Evolutionary conservation across 1,284 basidiomycete species (phyloP), one percentile per base, ranked within the genome.

Genomic region (Ganoderma sinense): DNA sequence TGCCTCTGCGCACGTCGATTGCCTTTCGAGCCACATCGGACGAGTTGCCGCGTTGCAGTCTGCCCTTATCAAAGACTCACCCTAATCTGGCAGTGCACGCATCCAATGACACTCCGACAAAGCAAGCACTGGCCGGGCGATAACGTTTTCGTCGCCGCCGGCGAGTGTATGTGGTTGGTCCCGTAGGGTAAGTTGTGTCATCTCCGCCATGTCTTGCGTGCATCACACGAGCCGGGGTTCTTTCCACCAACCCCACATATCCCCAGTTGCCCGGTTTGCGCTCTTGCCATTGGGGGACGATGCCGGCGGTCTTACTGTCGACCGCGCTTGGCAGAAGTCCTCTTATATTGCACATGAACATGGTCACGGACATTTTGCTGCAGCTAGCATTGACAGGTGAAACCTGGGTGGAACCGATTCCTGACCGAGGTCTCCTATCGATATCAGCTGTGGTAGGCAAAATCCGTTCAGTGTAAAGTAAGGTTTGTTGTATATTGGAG

Each of bases 191-290:
- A 7, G 53, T 40, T 39, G 43, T 67, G 68, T 53, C 71, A 68
- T 64, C 62, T 51, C 36, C 67, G 43, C 67, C 60, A 53, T 51
- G 48, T 67, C 63, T 58, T 65, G 67, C 69, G 68, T 73, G 69
- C 59, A 71, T 69, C 69, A 73, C 72, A 73, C 69, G 69, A 73
- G 71, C 64, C 41, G 41, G 71, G 71, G 67, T 66, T 33, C 16
- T 62, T 58, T 43, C 59, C 41, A 31, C 18, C 29, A 18, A 11
- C 41, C 64, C 45, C 67, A 60, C 56, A 36, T 31, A 18, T 26
- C n/a, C 59, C 39, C 62, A 68, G 40, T 56, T 16, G 10, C 56
- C 67, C 48, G 39, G 20, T 58, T 61, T 64, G 33, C n/a, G 26
- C 45, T 10, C 23, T 43, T 14, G n/a, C n/a, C n/a, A n/a, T n/a